These are phyloP conservation scores for Ottelia alismoides DNA, from an alignment of 106 monocot species.

Conservation along the genomic window DNA sequence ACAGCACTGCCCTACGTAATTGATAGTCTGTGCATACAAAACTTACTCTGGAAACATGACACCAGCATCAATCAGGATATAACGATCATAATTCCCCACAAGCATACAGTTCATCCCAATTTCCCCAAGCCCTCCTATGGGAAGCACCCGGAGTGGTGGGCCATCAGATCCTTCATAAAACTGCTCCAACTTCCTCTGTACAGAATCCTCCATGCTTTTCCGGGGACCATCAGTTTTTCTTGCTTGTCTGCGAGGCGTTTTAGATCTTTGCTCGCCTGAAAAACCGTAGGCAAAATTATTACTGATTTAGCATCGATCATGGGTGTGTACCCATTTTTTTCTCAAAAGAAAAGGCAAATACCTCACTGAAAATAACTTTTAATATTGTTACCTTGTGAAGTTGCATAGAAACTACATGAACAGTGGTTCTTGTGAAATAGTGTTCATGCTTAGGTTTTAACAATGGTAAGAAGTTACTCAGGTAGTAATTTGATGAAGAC, in stretches of 20 bases:
- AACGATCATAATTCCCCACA: conserved; percentile 90
- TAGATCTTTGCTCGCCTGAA: conserved; percentile 41
- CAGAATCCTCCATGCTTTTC: conserved; percentile 96
- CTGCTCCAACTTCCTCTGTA: conserved; percentile 86
- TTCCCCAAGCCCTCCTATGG: conserved; percentile 95
- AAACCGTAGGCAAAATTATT: neutral
- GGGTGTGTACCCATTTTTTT: no score
- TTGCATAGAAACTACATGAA: no score
- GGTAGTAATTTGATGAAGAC: no score
- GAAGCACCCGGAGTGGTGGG: conserved; percentile 89
- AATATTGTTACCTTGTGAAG: no score
- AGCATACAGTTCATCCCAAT: conserved; percentile 99
- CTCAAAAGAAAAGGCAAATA: no score
- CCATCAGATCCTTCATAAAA: conserved; percentile 95
- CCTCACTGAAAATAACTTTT: no score
- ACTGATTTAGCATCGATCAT: no score
- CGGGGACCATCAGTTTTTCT: conserved; percentile 58
- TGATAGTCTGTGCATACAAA: no score
- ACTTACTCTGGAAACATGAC: conserved; percentile 99
- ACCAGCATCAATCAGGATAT: conserved; percentile 94
- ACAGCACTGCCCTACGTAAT: no score
- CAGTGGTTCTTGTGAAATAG: no score
- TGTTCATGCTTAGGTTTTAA: no score
- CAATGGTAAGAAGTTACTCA: no score
- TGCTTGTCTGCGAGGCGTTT: conserved; percentile 33